These are phyloP conservation scores for Lodderomyces beijingensis DNA, from an alignment of 1,139 yeast species.

Conservation along the genomic window DNA sequence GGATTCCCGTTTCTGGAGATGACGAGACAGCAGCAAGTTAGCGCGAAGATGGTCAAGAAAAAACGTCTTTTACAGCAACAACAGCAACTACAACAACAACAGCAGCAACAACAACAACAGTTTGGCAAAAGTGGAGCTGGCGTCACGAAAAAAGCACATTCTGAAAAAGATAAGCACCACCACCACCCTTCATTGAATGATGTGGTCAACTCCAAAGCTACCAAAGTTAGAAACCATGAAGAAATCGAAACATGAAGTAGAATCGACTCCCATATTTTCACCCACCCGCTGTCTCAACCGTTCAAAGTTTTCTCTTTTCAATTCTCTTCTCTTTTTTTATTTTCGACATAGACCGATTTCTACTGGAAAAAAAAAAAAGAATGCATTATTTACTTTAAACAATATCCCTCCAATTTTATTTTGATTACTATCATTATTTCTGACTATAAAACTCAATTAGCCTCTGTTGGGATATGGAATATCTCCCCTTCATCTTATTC, in stretches of 20 bases:
- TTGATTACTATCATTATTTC: not conserved
- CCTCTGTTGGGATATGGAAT: slow-evolving; percentile 12
- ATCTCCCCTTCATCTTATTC: slow-evolving; percentile 10
- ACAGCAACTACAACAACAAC: slow-evolving; percentile 4
- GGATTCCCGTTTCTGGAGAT: slow-evolving; percentile 1
- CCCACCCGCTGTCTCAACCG: no score
- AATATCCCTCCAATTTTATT: not conserved
- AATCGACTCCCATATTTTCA: no score
- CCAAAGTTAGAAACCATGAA: slow-evolving; percentile 7
- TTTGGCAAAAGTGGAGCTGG: slow-evolving; percentile 8
- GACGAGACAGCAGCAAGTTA: slow-evolving; percentile 6
- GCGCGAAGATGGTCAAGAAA: slow-evolving; percentile 8
- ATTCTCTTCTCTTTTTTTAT: no score
- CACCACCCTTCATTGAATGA: slow-evolving; percentile 10
- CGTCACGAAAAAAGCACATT: slow-evolving; percentile 2
- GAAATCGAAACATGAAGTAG: no score
- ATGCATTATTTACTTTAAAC: no score
- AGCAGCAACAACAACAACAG: no score
- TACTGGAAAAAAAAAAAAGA: no score
- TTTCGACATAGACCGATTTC: no score
- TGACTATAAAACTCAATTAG: slow-evolving; percentile 11
- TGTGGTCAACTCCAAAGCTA: slow-evolving; percentile 11
- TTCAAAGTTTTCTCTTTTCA: no score
- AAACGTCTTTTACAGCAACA: slow-evolving; percentile 7
- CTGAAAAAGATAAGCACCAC: slow-evolving; percentile 4